These are phyloP conservation scores for Trichosporon faecale DNA, from an alignment of 1,284 basidiomycete genomes.

Conservation along the genomic window DNA sequence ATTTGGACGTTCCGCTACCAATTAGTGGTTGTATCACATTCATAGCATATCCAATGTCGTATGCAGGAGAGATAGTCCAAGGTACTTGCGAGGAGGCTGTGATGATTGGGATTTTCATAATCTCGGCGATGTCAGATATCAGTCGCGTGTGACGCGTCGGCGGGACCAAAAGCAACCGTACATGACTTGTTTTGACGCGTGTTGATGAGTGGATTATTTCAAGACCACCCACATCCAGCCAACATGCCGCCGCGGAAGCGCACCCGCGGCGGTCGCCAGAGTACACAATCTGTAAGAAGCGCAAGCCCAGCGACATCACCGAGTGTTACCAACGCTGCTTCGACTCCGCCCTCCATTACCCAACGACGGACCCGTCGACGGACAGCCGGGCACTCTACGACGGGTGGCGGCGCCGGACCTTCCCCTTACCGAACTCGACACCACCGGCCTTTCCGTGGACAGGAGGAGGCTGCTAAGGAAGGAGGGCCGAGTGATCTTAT, in stretches of 20 bases:
- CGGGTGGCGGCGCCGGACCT: not conserved
- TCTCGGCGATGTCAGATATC: not conserved
- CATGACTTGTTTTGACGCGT: conserved; percentile 11
- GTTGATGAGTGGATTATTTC: not conserved
- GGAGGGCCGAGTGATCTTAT: conserved; percentile 35
- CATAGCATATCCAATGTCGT: conserved; percentile 3
- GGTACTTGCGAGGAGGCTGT: not conserved
- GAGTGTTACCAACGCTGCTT: not conserved
- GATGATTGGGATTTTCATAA: not conserved
- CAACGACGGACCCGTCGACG: not conserved
- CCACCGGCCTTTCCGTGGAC: conserved; percentile 16
- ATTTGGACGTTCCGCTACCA: conserved; percentile 6
- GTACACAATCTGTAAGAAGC: not conserved
- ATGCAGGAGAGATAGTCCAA: not conserved
- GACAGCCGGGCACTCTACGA: not conserved
- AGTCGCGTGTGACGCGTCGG: not conserved
- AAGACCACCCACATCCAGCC: not conserved
- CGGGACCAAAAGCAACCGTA: conserved; percentile 2
- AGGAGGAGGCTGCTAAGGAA: conserved; percentile 16
- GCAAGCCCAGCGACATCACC: not conserved
- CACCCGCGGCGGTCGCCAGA: conserved; percentile 12
- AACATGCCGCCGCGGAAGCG: conserved; percentile 18
- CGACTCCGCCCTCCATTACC: not conserved
- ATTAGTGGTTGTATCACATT: conserved; percentile 7
- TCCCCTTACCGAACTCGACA: conserved; percentile 22